Evolutionary conservation across 768 basidiomycete genomes (phyloP).

Genomic region (Cystobasidium ongulense): DNA sequence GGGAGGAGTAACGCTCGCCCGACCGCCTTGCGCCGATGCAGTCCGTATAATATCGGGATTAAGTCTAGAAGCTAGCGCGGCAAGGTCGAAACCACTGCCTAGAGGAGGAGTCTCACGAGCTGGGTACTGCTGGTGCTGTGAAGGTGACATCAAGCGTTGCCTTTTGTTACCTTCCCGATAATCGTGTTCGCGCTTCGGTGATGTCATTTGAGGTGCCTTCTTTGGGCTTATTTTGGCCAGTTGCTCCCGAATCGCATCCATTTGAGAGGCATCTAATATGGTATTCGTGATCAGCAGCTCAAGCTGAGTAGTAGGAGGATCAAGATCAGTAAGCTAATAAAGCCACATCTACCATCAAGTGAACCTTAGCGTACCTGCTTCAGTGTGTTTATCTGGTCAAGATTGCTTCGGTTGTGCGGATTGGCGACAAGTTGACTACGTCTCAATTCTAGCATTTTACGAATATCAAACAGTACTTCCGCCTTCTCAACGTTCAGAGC

Average conservation of each 20-base stretch:
- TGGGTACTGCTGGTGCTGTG: constrained; percentile 39
- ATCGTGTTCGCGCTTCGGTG: constrained; percentile 42
- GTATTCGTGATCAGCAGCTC: constrained; percentile 52
- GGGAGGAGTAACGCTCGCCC: neutral
- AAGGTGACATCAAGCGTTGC: constrained; percentile 44
- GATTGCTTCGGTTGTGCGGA: constrained; percentile 61
- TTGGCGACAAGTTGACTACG: constrained; percentile 47
- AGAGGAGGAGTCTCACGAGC: neutral
- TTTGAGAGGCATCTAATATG: constrained; percentile 48
- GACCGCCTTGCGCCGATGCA: constrained; percentile 1
- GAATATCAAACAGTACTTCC: constrained; percentile 38
- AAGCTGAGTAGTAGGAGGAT: constrained; percentile 36
- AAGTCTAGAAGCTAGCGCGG: neutral
- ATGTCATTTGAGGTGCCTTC: constrained; percentile 36
- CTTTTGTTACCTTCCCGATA: constrained; percentile 44
- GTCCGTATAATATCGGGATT: constrained; percentile 17
- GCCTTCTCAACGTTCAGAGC: constrained; percentile 33
- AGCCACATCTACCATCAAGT: too few relatives aligned
- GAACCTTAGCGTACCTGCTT: constrained; percentile 67
- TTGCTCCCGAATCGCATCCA: constrained; percentile 46
- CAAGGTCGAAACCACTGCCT: neutral
- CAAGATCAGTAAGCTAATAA: neutral
- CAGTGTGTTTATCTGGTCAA: constrained; percentile 67
- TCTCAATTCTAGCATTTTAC: constrained; percentile 33
- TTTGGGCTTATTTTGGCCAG: constrained; percentile 39